Evolutionary conservation across 192 early-diverging fungal species (phyloP).

Genomic region (Irineochytrium annulatum): DNA sequence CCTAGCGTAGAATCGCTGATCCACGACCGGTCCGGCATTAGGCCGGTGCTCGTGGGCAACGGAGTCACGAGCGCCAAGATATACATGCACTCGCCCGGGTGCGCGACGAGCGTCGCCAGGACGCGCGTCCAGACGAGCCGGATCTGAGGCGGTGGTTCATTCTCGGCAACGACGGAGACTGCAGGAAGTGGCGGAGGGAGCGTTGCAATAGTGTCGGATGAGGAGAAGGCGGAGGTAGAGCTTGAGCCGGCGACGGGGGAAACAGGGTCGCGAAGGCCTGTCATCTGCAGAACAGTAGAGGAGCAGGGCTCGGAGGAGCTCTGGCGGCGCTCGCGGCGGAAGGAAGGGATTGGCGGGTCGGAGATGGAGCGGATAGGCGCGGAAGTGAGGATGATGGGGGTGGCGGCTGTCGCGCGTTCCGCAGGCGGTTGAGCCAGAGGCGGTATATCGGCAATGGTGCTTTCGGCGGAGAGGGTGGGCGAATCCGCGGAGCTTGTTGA

Average conservation of each 20-base stretch:
- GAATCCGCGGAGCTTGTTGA: too few relatives aligned
- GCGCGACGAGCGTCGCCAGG: background rate
- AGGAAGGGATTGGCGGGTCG: too few relatives aligned
- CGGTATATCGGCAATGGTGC: too few relatives aligned
- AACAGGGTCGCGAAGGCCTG: background rate
- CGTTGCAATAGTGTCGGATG: background rate
- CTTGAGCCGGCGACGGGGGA: background rate
- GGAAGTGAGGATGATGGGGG: too few relatives aligned
- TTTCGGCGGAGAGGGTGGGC: too few relatives aligned
- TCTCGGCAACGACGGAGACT: background rate
- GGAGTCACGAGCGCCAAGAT: background rate
- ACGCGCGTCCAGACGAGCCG: background rate
- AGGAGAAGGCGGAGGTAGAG: background rate
- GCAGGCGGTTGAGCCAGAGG: too few relatives aligned
- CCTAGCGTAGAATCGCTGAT: conserved; percentile 3
- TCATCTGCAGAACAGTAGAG: too few relatives aligned
- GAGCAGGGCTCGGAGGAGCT: background rate
- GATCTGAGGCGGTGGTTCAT: background rate
- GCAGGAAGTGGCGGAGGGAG: background rate
- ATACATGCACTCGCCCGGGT: background rate
- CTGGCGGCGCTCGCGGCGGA: background rate
- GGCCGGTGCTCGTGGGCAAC: background rate
- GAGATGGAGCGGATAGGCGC: too few relatives aligned
- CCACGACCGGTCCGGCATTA: background rate
- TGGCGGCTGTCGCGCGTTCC: too few relatives aligned